Percentiles rank a stretch among this genome's conserved stretches.
Conservation (phyloP, 1,284 basidiomycete species). For the Rhodotorula sp. region DNA sequence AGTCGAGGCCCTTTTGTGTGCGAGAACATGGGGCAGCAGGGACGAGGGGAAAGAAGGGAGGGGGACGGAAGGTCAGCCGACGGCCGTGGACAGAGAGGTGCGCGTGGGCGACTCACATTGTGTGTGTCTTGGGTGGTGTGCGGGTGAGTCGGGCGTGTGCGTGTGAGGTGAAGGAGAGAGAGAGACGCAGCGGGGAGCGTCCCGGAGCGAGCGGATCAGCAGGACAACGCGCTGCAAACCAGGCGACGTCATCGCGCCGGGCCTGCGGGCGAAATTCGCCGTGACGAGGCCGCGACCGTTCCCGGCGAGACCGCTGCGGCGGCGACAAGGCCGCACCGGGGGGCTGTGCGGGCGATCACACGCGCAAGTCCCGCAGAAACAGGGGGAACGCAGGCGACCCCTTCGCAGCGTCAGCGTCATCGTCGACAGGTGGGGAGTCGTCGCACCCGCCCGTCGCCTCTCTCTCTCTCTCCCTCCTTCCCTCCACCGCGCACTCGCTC, state of each 20-base stretch:
- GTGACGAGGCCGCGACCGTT: not conserved
- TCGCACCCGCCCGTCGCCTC: no score
- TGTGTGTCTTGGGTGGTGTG: not conserved
- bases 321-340: no score
- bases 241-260: no score
- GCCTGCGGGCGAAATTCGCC: no score
- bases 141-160: not conserved
- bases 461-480: constrained; percentile 8
- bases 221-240: no score
- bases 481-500: not conserved
- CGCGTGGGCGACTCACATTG: no score
- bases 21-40: not conserved
- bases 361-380: no score
- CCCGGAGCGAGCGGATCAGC: not conserved
- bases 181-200: not conserved
- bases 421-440: no score
- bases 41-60: not conserved
- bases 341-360: no score
- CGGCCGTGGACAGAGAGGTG: not conserved
- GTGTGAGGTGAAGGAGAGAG: not conserved
- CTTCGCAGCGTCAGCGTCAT: no score
- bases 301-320: no score
- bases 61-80: not conserved
- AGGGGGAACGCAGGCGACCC: no score
- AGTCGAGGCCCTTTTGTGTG: constrained; percentile 25